Base-by-base conservation (phyloP, 75 land plant genomes). In the Selaginella moellendorffii region DNA sequence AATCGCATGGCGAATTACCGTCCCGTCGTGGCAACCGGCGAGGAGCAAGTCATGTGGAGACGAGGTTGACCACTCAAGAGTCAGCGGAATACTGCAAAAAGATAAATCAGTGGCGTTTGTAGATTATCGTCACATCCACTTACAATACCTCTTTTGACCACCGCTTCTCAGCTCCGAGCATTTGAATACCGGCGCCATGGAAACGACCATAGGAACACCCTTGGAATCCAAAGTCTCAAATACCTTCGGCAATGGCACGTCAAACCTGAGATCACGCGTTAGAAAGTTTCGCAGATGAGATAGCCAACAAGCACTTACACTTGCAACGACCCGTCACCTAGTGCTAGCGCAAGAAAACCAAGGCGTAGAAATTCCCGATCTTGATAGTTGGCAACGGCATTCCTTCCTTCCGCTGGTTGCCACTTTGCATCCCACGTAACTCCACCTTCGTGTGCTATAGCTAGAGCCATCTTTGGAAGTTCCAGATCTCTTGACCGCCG, bases 391-490 rank as follows among this genome's bases (percentile, higher is more conserved):
- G 10, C 20, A 20, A 63, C 26, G 2, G 0, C 26, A 10, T 30
- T 10, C 5, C 26, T 54, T 9, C 20, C 62, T 52, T 29, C 68
- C 31, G 31, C 54, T 28, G 98, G 96, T 56, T 67, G 73, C 98
- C 98, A 93, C 74, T 93, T 93, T 30, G 81, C 75, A 84, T 93
- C 98, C 96, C 96, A 93, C 25, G 87, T 78, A 69, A 93, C 83
- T 67, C 75, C 87, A 63, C 96, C 98, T 73, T 88, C 83, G 72
- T 93, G 98, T 27, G 80, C 98, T 28, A 93, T 54, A 65, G 89
- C 88, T 22, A 93, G 36, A 18, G 85, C 82, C 64, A 85, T 63
- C 65, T 83, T 78, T 23, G 96, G 98, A 19, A 80, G 58, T 54
- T 71, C 71, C 62, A 65, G 25, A 36, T 71, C 74, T 29, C 31